A percentile compares a stretch with the other conserved stretches of the same genome.
phyloP scores from a whole-genome alignment of 2,329 filamentous ascomycete genomes.

The Alternaria consortialis region DNA sequence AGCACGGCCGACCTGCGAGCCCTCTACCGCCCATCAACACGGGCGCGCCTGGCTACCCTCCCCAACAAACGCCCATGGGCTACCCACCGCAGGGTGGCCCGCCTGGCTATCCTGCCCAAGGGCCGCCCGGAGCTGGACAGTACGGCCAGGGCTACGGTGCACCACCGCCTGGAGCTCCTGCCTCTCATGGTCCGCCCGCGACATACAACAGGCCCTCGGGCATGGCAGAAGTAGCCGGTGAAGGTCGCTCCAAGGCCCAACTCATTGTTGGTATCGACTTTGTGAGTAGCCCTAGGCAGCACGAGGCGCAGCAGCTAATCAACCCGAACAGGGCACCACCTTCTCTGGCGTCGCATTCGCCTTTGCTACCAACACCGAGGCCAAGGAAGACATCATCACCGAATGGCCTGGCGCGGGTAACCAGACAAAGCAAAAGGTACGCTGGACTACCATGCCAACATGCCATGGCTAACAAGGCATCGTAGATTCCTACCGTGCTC shows the following conservation, averaged over 20 bases:
- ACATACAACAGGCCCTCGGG: slow-evolving; percentile 43
- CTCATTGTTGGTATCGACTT: slow-evolving; percentile 99
- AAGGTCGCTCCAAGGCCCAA: slow-evolving; percentile 90
- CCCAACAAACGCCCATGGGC: slow-evolving; percentile 51
- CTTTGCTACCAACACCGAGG: slow-evolving; percentile 94
- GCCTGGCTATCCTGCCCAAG: slow-evolving; percentile 53
- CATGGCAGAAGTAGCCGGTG: slow-evolving; percentile 80
- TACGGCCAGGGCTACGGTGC: slow-evolving; percentile 44
- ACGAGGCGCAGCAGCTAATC: slow-evolving; percentile 29
- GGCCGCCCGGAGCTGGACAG: slow-evolving; percentile 34
- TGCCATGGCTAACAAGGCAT: slow-evolving; percentile 10
- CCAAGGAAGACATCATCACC: slow-evolving; percentile 97
- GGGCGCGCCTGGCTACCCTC: slow-evolving; percentile 55
- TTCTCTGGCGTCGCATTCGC: slow-evolving; percentile 97
- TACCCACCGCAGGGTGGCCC: slow-evolving; percentile 53
- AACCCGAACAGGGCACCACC: slow-evolving; percentile 77
- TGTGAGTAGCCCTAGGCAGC: slow-evolving; percentile 64
- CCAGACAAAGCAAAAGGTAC: slow-evolving; percentile 97
- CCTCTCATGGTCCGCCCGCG: slow-evolving; percentile 44
- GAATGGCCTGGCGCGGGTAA: slow-evolving; percentile 98
- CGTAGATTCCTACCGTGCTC: slow-evolving; percentile 94
- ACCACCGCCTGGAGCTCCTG: slow-evolving; percentile 38
- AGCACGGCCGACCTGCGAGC: slow-evolving; percentile 60
- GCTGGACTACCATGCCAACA: neutral
- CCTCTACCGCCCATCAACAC: slow-evolving; percentile 67